Evolutionary conservation across 768 basidiomycete genomes (phyloP), one percentile per base, ranked within the genome.

Genomic region (Hydnum rufescens): DNA sequence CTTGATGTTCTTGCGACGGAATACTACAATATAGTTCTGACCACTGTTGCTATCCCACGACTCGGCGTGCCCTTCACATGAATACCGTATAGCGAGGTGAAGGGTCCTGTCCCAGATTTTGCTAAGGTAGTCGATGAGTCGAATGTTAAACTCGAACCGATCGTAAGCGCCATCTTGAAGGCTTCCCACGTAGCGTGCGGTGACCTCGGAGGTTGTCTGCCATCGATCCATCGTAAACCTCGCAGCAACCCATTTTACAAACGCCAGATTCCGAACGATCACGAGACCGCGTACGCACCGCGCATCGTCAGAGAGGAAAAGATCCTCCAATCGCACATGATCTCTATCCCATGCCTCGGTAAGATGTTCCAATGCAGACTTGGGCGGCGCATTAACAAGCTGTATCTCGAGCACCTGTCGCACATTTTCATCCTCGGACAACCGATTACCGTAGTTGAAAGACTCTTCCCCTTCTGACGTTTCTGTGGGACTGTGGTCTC

Each of bases 141-240:
- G 58, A 58, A 92, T 78, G 19, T 64, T 66, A 65, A 92, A 93
- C 23, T 68, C 62, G 66, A 93, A 93, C 19, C 82, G 69, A 61
- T 92, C 89, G 62, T 74, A 72, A 25, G 51, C 52, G 46, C 39
- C 22, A 68, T 56, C 32, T 8, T 47, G 39, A 57, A 61, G 57
- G 60, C 58, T 57, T 53, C 74, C 71, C 18, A 75, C 65, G 63
- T 85, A 81, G 49, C 74, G 76, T 25, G 80, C 92, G 0, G 79
- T 75, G 54, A 95, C 85, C 65, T 97, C 93, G 64, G 81, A 84
- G 54, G 87, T 92, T 46, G 93, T 99, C 64, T 89, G 87, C 93
- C 93, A 97, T 58, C 71, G 73, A 63, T 97, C 93, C 59, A 92
- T 74, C 1, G 93, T 96, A 65, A 95, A 97, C 28, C 93, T 77